Conservation (phyloP, 371 early-diverging fungal species). For the Rhizopus stolonifer region DNA sequence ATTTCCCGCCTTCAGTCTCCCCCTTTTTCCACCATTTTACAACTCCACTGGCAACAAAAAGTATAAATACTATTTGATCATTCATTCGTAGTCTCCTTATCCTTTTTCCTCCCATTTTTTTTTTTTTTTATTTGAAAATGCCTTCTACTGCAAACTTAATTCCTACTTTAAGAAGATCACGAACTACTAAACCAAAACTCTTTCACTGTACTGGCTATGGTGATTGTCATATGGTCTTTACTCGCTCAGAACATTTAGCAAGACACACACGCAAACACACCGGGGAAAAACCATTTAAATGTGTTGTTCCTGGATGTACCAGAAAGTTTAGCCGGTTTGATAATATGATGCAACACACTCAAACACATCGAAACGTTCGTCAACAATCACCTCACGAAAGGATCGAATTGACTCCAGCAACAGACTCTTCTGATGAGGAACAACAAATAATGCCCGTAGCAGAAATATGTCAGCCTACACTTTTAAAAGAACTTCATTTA, state of each 20-base stretch:
- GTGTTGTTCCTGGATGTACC: conserved; percentile 58
- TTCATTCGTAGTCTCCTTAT: conserved; percentile 18
- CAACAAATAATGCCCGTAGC: not conserved
- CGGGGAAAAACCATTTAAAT: conserved; percentile 64
- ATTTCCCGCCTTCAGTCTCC: not conserved
- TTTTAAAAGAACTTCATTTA: conserved; percentile 27
- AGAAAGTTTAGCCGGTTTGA: conserved; percentile 62
- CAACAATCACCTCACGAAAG: too few species aligned
- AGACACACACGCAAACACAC: conserved; percentile 62
- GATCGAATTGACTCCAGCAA: not conserved
- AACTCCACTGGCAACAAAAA: conserved; percentile 6
- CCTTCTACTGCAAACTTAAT: not conserved
- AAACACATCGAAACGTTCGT: conserved; percentile 35
- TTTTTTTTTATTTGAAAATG: not conserved
- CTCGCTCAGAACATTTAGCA: conserved; percentile 62
- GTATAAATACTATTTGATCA: conserved; percentile 6
- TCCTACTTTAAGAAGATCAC: conserved; percentile 10
- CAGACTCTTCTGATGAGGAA: too few species aligned
- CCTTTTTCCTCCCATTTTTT: not conserved
- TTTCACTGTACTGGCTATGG: conserved; percentile 61
- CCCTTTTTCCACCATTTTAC: not conserved
- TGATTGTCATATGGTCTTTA: conserved; percentile 60
- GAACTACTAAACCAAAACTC: conserved; percentile 42
- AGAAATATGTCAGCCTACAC: conserved; percentile 1
- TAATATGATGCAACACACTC: conserved; percentile 68